Conservation (phyloP, 768 basidiomycete genomes). For the Podaxis sp. region DNA sequence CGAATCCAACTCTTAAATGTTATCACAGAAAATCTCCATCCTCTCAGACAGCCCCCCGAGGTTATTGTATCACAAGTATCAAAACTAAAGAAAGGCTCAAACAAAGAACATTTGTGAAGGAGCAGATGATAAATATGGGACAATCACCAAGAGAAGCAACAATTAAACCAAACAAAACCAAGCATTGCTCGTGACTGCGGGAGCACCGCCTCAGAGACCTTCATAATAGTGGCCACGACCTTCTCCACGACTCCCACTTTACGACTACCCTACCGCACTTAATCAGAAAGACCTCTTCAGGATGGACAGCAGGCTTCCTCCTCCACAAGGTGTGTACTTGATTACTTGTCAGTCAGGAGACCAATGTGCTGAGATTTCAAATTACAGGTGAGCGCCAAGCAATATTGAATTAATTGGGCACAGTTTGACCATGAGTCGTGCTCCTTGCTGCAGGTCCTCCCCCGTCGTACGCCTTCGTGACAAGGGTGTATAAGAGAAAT, state of each 20-base stretch:
- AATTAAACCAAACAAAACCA: slow-evolving; percentile 4
- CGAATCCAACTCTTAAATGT: too few relatives aligned
- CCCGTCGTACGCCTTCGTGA: slow-evolving; percentile 57
- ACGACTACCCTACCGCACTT: background rate
- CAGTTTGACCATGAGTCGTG: background rate
- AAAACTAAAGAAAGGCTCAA: too few relatives aligned
- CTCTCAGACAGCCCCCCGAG: background rate
- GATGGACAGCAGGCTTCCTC: slow-evolving; percentile 37
- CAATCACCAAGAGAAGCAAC: background rate
- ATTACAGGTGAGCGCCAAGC: background rate
- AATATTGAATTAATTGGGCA: background rate
- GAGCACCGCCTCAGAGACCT: slow-evolving; percentile 7
- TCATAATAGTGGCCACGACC: background rate
- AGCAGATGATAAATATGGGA: background rate
- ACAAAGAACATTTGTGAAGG: background rate
- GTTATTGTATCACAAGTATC: too few relatives aligned
- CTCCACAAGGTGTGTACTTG: slow-evolving; percentile 31
- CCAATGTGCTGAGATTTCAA: background rate
- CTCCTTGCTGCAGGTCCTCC: slow-evolving; percentile 33
- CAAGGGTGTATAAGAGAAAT: slow-evolving; percentile 49
- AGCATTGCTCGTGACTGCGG: background rate
- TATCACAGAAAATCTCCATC: background rate
- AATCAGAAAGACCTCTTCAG: background rate
- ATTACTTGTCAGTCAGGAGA: background rate
- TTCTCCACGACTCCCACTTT: background rate